Evolutionary conservation across 2,329 filamentous ascomycete species (phyloP).

Genomic region (Sporothrix euskadiensis): DNA sequence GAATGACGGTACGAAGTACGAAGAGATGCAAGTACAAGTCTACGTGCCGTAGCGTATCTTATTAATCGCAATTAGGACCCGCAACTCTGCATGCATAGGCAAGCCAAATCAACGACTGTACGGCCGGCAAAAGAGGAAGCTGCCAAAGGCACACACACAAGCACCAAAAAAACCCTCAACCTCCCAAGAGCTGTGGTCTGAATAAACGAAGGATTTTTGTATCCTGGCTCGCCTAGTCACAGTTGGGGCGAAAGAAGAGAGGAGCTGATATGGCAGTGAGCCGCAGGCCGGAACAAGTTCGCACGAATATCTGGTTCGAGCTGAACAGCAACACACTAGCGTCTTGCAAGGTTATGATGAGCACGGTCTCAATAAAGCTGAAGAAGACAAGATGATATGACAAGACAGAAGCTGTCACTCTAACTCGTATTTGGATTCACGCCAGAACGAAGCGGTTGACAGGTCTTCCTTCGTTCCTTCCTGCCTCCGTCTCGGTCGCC

Average conservation of each 20-base stretch:
- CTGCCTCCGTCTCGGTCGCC: background rate
- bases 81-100: background rate
- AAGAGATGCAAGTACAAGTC: background rate
- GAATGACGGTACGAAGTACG: background rate
- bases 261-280: background rate
- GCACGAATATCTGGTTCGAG: background rate
- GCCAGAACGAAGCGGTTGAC: background rate
- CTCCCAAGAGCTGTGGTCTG: background rate
- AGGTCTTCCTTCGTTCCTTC: background rate
- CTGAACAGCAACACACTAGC: background rate
- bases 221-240: background rate
- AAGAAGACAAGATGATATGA: background rate
- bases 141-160: background rate
- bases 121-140: constrained; percentile 15
- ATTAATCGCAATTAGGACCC: background rate
- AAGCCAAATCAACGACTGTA: background rate
- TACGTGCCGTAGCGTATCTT: background rate
- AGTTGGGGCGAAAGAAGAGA: background rate
- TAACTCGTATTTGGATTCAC: background rate
- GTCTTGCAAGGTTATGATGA: background rate
- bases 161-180: background rate
- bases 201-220: background rate
- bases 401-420: no score
- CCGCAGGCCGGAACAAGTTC: background rate
- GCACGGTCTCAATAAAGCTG: background rate